A percentile compares a stretch with the other conserved stretches of the same genome.
Conservation (phyloP, 345 rosid species). For the Eucalyptus marginata region DNA sequence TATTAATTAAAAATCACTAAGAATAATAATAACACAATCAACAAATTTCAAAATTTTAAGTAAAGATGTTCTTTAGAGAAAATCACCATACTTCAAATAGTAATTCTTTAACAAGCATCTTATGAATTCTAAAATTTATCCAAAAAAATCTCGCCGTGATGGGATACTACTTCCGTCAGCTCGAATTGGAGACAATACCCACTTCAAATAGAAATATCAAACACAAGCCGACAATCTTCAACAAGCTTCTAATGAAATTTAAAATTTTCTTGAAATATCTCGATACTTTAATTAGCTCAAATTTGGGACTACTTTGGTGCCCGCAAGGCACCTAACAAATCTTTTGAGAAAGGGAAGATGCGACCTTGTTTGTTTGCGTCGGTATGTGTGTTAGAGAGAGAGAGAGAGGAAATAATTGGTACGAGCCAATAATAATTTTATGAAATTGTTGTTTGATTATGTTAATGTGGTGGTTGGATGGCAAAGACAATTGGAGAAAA, state of each 20-base stretch:
- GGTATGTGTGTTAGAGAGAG: not conserved
- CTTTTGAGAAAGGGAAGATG: not conserved
- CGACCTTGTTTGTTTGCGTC: not conserved
- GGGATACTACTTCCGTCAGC: fast-evolving
- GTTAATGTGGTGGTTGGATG: not conserved
- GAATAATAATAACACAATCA: not conserved
- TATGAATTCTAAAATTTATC: not conserved
- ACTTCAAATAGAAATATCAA: not conserved
- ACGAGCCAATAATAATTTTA: not conserved
- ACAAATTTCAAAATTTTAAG: not conserved
- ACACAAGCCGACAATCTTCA: not conserved
- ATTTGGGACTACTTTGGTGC: not conserved
- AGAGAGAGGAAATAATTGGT: not conserved
- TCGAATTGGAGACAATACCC: not conserved
- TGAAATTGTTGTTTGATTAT: not conserved
- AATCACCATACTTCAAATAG: not conserved
- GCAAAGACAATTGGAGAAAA: not conserved
- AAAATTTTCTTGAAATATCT: not conserved
- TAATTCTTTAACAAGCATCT: not conserved
- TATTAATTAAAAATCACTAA: not conserved
- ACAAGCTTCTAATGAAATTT: not conserved
- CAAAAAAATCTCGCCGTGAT: not conserved
- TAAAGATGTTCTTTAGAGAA: not conserved
- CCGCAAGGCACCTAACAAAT: not conserved
- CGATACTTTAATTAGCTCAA: not conserved